These are phyloP conservation scores for Hypoxylon sp. DNA, from an alignment of 2,329 filamentous ascomycete genomes.

Conservation along the genomic window DNA sequence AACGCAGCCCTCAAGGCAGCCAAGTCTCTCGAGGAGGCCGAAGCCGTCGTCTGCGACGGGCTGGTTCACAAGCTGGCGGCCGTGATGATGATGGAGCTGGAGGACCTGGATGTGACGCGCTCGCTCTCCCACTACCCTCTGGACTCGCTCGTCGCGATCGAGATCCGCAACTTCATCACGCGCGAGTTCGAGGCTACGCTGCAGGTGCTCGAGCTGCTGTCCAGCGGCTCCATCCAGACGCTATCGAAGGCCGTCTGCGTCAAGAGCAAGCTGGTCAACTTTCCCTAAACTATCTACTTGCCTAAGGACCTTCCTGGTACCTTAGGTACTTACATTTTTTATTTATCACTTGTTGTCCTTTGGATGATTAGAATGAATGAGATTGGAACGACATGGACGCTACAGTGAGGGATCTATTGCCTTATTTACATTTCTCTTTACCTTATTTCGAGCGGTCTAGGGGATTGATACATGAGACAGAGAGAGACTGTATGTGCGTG, in stretches of 20 bases:
- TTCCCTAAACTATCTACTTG: slow-evolving; percentile 22
- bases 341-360: neutral
- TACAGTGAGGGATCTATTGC: slow-evolving; percentile 4
- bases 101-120: slow-evolving; percentile 64
- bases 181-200: slow-evolving; percentile 65
- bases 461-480: slow-evolving; percentile 17
- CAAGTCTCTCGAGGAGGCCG: slow-evolving; percentile 61
- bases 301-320: neutral
- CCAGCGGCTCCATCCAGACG: slow-evolving; percentile 65
- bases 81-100: slow-evolving; percentile 64
- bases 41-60: slow-evolving; percentile 61
- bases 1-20: slow-evolving; percentile 61
- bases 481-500: neutral
- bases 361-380: slow-evolving; percentile 24
- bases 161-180: slow-evolving; percentile 66
- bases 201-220: slow-evolving; percentile 69
- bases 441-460: neutral
- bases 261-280: slow-evolving; percentile 61
- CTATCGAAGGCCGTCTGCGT: slow-evolving; percentile 63
- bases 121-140: slow-evolving; percentile 61
- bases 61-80: slow-evolving; percentile 64
- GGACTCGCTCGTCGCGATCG: slow-evolving; percentile 65
- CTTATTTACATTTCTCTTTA: slow-evolving; percentile 2
- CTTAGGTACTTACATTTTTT: neutral
- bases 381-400: slow-evolving; percentile 25